These are phyloP conservation scores for Phytophthora colocasiae DNA, from an alignment of 352 stramenopile genomes.

Conservation along the genomic window DNA sequence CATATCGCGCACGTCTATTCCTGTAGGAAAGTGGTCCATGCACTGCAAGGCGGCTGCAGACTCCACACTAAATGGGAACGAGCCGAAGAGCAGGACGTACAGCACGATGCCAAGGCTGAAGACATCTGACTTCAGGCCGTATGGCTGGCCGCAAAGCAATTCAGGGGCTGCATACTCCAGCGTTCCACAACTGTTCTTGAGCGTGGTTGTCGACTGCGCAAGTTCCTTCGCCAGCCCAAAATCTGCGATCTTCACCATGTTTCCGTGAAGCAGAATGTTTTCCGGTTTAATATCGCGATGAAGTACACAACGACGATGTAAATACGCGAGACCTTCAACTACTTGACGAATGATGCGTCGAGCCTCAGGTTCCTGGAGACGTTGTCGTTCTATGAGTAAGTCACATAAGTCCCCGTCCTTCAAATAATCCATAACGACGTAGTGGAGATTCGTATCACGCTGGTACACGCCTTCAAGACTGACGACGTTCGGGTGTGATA, in stretches of 20 bases:
- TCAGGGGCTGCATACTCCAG: slow-evolving; percentile 83
- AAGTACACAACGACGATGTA: slow-evolving; percentile 70
- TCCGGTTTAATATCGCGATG: slow-evolving; percentile 86
- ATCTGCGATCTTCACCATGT: slow-evolving; percentile 78
- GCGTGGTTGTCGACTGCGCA: slow-evolving; percentile 46
- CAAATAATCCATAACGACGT: slow-evolving; percentile 87
- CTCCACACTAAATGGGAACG: slow-evolving; percentile 82
- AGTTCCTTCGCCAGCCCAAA: slow-evolving; percentile 84
- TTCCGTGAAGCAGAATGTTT: slow-evolving; percentile 81
- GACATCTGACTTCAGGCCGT: slow-evolving; percentile 81
- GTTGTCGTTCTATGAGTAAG: slow-evolving; percentile 68
- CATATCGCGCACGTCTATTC: slow-evolving; percentile 83
- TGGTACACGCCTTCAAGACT: slow-evolving; percentile 73
- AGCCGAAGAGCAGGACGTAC: slow-evolving; percentile 82
- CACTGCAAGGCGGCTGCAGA: slow-evolving; percentile 69
- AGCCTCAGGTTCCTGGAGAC: slow-evolving; percentile 59
- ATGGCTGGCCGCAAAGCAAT: slow-evolving; percentile 66
- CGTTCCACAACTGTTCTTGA: slow-evolving; percentile 75
- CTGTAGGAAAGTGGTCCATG: slow-evolving; percentile 67
- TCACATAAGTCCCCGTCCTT: slow-evolving; percentile 82
- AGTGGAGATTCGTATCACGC: slow-evolving; percentile 72
- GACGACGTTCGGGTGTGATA: slow-evolving; percentile 78
- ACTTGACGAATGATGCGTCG: slow-evolving; percentile 72
- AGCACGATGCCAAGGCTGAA: slow-evolving; percentile 84
- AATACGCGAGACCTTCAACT: slow-evolving; percentile 60